Base-by-base conservation (phyloP, 1,284 basidiomycete genomes). In the Ustanciosporium gigantosporum region DNA sequence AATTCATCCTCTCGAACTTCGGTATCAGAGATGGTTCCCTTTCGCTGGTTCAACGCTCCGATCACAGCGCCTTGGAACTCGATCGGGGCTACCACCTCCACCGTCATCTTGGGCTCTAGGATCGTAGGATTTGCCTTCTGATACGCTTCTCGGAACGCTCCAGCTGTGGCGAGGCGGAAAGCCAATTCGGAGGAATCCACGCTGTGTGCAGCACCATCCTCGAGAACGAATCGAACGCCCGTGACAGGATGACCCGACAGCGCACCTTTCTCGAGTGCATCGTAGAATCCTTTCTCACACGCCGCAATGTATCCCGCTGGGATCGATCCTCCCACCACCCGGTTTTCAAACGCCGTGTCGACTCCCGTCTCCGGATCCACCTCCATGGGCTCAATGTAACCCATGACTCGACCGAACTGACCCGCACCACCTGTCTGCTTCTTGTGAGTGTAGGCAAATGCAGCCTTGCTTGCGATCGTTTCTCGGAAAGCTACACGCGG, bases 21-120 rank as follows among this genome's bases (percentile, higher is more conserved):
- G 60, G 90, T 95, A 74, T 97, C 94, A 40, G 94, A 83, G 71
- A 99, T 96, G 5, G 90, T 93, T 2, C 95, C 95, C 55, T 91
- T 87, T 29, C 95, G 85, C 57, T 90, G 87, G 79, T 96, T 99
- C 72, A 98, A 81, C 14, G 90, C 90, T 36, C 94, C 93, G 71
- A 98, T 96, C 43, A 98, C 94, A 34, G 85, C 84, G 83, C 93
- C 94, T 79, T 98, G 95, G 84, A 96, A 99, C 78, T 99, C 95
- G 31, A 86, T 83, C 2, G 95, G 95, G 0, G 94, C 93, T 34
- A 96, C 87, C 19, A 98, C 90, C 77, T 99, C 95, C 39, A 99
- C 95, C 14, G 86, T 90, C 95, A 99, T 99, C 80, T 96, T 88
- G 19, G 95, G 95, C 78, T 99, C 95, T 29, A 98, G 82, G 50